These are phyloP conservation scores for Seminavis robusta DNA, from an alignment of 108 stramenopile genomes.

Conservation along the genomic window DNA sequence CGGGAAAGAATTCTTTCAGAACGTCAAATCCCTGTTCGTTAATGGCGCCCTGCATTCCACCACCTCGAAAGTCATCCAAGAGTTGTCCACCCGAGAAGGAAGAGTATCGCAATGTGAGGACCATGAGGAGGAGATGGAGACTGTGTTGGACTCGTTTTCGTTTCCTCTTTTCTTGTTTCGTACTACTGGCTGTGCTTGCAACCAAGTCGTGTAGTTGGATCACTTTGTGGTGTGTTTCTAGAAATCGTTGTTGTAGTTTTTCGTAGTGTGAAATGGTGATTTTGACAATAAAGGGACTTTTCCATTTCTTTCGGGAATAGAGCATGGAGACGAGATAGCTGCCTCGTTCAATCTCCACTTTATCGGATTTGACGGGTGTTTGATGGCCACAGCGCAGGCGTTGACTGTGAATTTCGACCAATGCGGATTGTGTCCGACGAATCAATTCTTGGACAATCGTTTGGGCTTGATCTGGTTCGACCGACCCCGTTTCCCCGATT, in stretches of 20 bases:
- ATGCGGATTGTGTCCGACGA: constrained; percentile 18
- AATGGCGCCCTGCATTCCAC: constrained; percentile 83
- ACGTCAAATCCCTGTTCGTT: constrained; percentile 58
- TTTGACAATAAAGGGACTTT: constrained; percentile 63
- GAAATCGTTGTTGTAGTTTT: constrained; percentile 53
- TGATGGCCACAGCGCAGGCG: constrained; percentile 9
- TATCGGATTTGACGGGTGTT: constrained; percentile 40
- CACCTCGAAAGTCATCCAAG: constrained; percentile 57
- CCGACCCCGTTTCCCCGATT: constrained; percentile 1
- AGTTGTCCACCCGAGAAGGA: constrained; percentile 68
- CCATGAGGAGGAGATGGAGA: constrained; percentile 55
- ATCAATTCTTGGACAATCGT: constrained; percentile 35
- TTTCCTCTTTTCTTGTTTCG: not conserved
- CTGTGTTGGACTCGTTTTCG: constrained; percentile 19
- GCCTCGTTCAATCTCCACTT: constrained; percentile 36
- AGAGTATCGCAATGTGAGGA: constrained; percentile 61
- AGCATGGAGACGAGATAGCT: constrained; percentile 30
- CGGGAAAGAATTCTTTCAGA: constrained; percentile 31
- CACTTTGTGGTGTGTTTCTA: constrained; percentile 16
- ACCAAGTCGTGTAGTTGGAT: not conserved
- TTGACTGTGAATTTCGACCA: constrained; percentile 21
- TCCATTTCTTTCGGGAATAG: constrained; percentile 42
- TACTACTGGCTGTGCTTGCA: not conserved
- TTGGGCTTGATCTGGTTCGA: constrained; percentile 17
- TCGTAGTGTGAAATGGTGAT: constrained; percentile 55